Evolutionary conservation across 2,329 filamentous ascomycete species (phyloP), one percentile per base, ranked within the genome.

Genomic region (Epichloe hybrida): DNA sequence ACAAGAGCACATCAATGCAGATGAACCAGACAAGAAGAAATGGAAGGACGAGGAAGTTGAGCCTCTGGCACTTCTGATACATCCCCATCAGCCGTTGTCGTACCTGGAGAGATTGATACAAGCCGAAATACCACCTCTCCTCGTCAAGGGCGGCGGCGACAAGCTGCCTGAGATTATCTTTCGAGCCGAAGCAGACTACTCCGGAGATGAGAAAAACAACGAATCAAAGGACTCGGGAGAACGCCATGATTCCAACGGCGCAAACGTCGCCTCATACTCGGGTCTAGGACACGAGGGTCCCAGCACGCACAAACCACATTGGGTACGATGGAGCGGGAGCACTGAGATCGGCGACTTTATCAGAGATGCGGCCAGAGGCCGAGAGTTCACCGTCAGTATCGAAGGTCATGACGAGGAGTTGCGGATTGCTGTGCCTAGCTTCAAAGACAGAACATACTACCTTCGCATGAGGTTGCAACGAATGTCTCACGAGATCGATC

Each of bases 331-430:
- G 90, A 89, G 84, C 43, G 81, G 82, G 41, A 87, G 83, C 34
- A 95, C 90, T 1, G 90, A 96, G 64, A 85, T 96, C 35, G 90
- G 90, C 9, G 90, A 95, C 68, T 96, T 96, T 62, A 93, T 96
- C 56, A 81, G 88, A 8, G 90, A 96, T 62, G 89, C 90, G 0
- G 87, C 89, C 0, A 75, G 87, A 3, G 87, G 86, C 0, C 81
- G 86, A 50, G 88, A 95, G 62, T 95, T 96, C 62, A 81, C 84
- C 3, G 81, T 96, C 42, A 80, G 84, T 49, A 87, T 96, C 51
- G 85, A 94, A 62, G 87, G 87, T 0, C 69, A 72, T 51, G 56
- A 64, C 11, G 57, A 68, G 13, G 80, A 88, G 58, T 83, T 95
- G 57, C 77, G 81, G 15, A 83, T 95, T 6, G 82, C 80, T 0